Conservation (phyloP, 169 alveolate genomes). For the Plasmodium relictum region DNA sequence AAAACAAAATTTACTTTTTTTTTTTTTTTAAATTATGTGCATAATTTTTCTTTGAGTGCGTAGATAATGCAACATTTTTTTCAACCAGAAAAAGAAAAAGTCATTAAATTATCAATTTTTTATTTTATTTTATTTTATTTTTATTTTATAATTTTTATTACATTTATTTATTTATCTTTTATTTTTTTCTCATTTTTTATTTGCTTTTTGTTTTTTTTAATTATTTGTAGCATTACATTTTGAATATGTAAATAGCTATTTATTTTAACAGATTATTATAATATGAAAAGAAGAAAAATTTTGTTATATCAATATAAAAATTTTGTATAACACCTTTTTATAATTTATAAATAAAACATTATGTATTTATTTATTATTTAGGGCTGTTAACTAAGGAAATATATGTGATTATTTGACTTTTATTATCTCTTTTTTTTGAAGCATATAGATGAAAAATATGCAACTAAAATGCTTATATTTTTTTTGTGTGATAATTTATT, state of each 20-base stretch:
- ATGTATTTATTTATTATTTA: too few relatives aligned
- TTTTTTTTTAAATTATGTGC: too few relatives aligned
- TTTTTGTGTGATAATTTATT: neutral
- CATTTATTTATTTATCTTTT: neutral
- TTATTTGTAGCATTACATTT: constrained; percentile 1
- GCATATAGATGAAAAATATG: neutral
- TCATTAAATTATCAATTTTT: neutral
- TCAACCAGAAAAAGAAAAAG: constrained; percentile 23
- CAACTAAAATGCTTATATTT: neutral
- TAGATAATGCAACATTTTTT: constrained; percentile 18
- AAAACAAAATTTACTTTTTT: neutral
- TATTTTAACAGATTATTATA: neutral
- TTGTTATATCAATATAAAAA: too few relatives aligned
- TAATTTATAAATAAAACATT: too few relatives aligned
- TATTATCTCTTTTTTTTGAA: too few relatives aligned
- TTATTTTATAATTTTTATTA: neutral
- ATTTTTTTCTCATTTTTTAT: neutral
- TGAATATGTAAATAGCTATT: neutral
- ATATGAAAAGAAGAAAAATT: neutral
- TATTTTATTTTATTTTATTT: neutral
- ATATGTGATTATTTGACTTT: too few relatives aligned
- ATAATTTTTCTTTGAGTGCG: constrained; percentile 11
- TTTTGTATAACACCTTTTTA: too few relatives aligned
- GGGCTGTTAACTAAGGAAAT: too few relatives aligned
- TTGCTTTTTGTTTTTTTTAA: neutral